Evolutionary conservation across 495 filamentous ascomycete genomes (phyloP), one percentile per base, ranked within the genome.

Genomic region (Parathielavia hyrcaniae): DNA sequence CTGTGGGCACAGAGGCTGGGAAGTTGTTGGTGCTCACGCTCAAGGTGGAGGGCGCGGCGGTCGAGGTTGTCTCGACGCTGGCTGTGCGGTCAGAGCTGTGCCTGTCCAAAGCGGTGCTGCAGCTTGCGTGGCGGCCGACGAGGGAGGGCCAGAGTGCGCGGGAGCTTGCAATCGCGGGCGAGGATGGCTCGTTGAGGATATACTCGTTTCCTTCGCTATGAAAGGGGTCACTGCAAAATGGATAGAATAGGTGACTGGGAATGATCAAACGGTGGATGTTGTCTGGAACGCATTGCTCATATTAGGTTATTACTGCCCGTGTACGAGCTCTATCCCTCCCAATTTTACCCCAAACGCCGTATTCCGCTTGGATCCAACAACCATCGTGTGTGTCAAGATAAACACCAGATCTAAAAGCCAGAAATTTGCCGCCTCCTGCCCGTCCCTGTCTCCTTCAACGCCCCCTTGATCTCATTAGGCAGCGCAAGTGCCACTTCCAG

Each of bases 121-220:
- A 87, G 67, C 71, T 96, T 43, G 77, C 82, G 35, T 96, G 91
- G 91, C 79, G 85, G 46, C 90, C 90, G n/a, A 56, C 53, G 55
- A 62, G 52, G 22, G 57, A 48, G 50, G 55, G 51, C 26, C 45
- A 55, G 23, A 14, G 50, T 17, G 53, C 39, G 49, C 75, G 72
- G 46, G 80, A 89, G 68, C 73, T 95, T 61, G 89, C 88, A 8
- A 79, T 95, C 57, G 86, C 86, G 41, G 91, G 90, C 57, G 90
- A 92, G 67, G 91, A 97, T 70, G 80, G 80, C 46, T 91, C 90
- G 49, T 75, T 90, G 36, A 79, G 89, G 60, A 77, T 96, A 69
- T 88, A 88, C 72, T 73, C 72, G 40, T 71, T 90, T 53, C 71
- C 70, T n/a, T 19, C 55, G 5, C 55, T 62, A 34, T 49, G 13